phyloP scores from a whole-genome alignment of 1,284 basidiomycete genomes.

The Moniliophthora roreri region DNA sequence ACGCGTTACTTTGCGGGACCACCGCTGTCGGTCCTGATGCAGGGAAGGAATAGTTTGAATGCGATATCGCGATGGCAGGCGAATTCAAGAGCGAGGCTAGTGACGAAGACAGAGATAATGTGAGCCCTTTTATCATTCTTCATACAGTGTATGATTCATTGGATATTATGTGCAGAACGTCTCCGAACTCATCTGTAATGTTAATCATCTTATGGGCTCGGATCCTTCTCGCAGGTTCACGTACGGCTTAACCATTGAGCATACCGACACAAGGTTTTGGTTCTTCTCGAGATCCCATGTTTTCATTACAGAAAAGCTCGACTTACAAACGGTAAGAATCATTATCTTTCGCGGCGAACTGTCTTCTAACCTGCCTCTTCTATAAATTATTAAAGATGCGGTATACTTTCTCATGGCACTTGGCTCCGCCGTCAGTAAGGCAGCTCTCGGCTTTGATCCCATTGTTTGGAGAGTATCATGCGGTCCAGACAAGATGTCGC shows the following conservation, averaged over 20 bases:
- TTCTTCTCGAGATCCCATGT: constrained; percentile 3
- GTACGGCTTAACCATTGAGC: background rate
- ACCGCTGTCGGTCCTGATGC: no score
- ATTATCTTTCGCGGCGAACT: no score
- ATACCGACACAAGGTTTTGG: background rate
- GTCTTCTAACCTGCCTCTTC: no score
- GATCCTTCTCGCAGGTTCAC: background rate
- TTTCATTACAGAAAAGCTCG: background rate
- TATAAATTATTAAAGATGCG: background rate
- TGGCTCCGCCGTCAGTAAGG: background rate
- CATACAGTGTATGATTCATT: no score
- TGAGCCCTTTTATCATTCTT: background rate
- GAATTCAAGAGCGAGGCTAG: background rate
- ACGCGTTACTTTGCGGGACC: no score
- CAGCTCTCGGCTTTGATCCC: background rate
- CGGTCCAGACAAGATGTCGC: no score
- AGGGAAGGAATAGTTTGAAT: background rate
- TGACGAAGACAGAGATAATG: background rate
- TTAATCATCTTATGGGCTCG: background rate
- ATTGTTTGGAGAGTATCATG: background rate
- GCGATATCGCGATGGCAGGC: background rate
- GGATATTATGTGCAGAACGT: no score
- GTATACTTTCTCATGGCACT: background rate
- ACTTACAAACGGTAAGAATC: background rate
- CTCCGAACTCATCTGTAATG: background rate